Percentiles rank a stretch among this genome's conserved stretches.
Evolutionary conservation across 2,329 filamentous ascomycete genomes (phyloP).

Genomic region (Xylaria sp.): DNA sequence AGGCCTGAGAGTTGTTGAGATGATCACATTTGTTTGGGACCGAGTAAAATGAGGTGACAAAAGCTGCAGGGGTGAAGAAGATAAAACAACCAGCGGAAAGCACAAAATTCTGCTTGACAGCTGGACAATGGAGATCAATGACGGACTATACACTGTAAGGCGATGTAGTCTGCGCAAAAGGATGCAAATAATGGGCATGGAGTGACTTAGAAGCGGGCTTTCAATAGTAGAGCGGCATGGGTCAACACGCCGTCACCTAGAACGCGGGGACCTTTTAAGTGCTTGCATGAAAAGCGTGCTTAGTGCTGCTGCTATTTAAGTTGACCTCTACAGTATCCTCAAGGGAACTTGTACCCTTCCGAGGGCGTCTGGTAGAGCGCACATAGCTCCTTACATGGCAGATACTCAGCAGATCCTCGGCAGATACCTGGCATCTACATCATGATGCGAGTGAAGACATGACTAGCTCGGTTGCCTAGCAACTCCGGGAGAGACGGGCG

Average conservation of each 20-base stretch:
- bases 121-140: constrained; percentile 43
- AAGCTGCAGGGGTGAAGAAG: constrained; percentile 42
- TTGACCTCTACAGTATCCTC: constrained; percentile 26
- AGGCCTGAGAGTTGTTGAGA: constrained; percentile 43
- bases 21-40: constrained; percentile 49
- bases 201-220: constrained; percentile 30
- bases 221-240: constrained; percentile 38
- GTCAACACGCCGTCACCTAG: constrained; percentile 40
- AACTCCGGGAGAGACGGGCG: constrained; percentile 44
- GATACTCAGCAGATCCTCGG: background rate
- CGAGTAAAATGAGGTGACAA: constrained; percentile 44
- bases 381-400: constrained; percentile 17
- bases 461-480: constrained; percentile 51
- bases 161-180: constrained; percentile 41
- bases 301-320: constrained; percentile 38
- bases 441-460: constrained; percentile 42
- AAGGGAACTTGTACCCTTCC: constrained; percentile 33
- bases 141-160: constrained; percentile 37
- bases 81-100: constrained; percentile 38
- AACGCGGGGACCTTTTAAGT: constrained; percentile 48
- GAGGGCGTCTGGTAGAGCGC: background rate
- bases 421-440: background rate
- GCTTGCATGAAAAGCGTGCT: constrained; percentile 51
- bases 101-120: constrained; percentile 41
- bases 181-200: constrained; percentile 31